These are phyloP conservation scores for Brassica incana DNA, from an alignment of 345 rosid genomes.

Conservation along the genomic window DNA sequence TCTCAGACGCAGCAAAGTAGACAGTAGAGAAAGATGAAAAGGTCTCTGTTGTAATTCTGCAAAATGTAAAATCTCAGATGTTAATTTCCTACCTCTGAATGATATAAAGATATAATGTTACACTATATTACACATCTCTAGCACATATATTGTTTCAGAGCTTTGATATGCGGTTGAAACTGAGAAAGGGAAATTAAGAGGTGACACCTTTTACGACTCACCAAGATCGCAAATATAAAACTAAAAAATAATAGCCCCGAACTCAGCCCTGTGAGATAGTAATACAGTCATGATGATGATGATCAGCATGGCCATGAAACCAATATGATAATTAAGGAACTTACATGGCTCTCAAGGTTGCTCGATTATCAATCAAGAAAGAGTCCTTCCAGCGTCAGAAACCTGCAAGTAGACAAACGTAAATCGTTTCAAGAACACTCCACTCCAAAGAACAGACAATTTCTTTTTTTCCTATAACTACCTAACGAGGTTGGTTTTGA, in stretches of 20 bases:
- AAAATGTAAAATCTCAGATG: conserved; percentile 24
- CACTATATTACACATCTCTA: not conserved
- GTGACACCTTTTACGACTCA: conserved; percentile 70
- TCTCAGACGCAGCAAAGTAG: conserved; percentile 94
- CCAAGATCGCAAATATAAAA: conserved; percentile 80
- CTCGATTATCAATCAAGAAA: conserved; percentile 89
- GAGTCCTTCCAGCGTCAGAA: conserved; percentile 86
- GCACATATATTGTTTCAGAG: not conserved
- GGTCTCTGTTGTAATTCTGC: conserved; percentile 92
- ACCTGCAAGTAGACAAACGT: conserved; percentile 47
- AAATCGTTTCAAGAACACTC: conserved; percentile 15
- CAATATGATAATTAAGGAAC: conserved; percentile 24
- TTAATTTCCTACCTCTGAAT: not conserved
- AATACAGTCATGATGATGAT: not conserved
- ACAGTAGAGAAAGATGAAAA: conserved; percentile 84
- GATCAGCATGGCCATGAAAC: not conserved
- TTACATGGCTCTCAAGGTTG: conserved; percentile 83
- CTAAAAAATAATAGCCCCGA: conserved; percentile 69
- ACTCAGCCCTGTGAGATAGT: conserved; percentile 66
- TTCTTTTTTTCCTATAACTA: conserved; percentile 7
- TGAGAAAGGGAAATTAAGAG: not conserved
- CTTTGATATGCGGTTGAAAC: not conserved
- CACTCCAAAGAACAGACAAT: not conserved
- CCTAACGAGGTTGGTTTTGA: conserved; percentile 78
- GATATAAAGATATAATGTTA: not conserved